These are phyloP conservation scores for Ceratocystiopsis minuta DNA, from an alignment of 2,329 filamentous ascomycete species.

Conservation along the genomic window DNA sequence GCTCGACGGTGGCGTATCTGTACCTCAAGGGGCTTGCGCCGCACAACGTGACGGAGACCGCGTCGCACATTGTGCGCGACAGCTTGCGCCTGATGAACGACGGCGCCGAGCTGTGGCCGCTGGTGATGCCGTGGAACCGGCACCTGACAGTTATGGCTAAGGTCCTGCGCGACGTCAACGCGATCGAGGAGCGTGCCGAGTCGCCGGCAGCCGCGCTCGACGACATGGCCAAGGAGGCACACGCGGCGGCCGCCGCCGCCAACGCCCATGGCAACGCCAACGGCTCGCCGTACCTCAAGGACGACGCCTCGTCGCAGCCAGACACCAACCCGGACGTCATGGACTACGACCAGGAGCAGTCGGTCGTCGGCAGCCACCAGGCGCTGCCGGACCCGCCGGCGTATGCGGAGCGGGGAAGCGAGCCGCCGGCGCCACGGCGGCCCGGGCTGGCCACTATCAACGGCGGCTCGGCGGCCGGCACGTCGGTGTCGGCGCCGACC, in stretches of 20 bases:
- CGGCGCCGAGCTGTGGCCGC: slow-evolving; percentile 39
- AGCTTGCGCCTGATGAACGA: slow-evolving; percentile 41
- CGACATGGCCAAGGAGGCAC: no score
- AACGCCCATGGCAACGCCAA: slow-evolving; percentile 14
- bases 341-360: slow-evolving; percentile 32
- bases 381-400: slow-evolving; percentile 14
- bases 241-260: no score
- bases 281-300: slow-evolving; percentile 28
- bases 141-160: slow-evolving; percentile 44
- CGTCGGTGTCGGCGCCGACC: slow-evolving; percentile 27
- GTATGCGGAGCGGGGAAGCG: slow-evolving; percentile 29
- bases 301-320: slow-evolving; percentile 35
- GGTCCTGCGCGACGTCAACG: slow-evolving; percentile 36
- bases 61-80: slow-evolving; percentile 37
- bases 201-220: slow-evolving; percentile 9
- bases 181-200: slow-evolving; percentile 14
- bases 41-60: slow-evolving; percentile 36
- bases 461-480: slow-evolving; percentile 31
- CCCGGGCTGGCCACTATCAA: slow-evolving; percentile 41
- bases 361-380: no score
- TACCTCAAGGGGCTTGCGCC: slow-evolving; percentile 43
- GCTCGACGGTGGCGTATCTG: slow-evolving; percentile 42
- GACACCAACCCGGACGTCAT: slow-evolving; percentile 37
- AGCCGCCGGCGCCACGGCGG: slow-evolving; percentile 32
- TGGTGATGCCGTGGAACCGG: slow-evolving; percentile 40